Evolutionary conservation across 2,329 filamentous ascomycete species (phyloP).

Genomic region (Penicillium sp.): DNA sequence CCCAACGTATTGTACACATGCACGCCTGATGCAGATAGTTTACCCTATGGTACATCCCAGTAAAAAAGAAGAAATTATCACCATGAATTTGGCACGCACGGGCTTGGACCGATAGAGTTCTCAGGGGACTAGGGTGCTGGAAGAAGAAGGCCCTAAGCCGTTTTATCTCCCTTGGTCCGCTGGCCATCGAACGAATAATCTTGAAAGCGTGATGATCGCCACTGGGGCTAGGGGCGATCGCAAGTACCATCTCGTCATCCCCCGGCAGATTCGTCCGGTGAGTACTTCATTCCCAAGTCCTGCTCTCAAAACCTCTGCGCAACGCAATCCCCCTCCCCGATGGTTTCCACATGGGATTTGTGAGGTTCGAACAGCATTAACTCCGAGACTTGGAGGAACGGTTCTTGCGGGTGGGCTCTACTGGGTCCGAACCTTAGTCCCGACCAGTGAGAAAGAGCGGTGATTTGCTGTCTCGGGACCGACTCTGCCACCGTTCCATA

Average conservation of each 20-base stretch:
- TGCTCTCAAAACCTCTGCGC: neutral
- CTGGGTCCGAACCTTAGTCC: constrained; percentile 7
- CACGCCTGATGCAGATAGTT: too few species aligned
- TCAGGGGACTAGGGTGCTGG: neutral
- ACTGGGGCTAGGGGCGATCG: constrained; percentile 27
- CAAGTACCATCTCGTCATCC: constrained; percentile 11
- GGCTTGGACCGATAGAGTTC: constrained; percentile 7
- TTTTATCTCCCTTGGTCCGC: constrained; percentile 19
- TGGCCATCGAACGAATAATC: constrained; percentile 9
- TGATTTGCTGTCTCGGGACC: constrained; percentile 6
- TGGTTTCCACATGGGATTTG: neutral
- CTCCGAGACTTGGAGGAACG: neutral
- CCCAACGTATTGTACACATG: neutral
- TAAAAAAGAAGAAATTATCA: neutral
- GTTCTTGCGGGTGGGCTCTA: constrained; percentile 1
- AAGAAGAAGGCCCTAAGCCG: constrained; percentile 8
- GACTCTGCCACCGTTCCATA: constrained; percentile 6
- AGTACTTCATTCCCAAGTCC: constrained; percentile 2
- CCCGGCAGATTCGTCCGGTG: constrained; percentile 1
- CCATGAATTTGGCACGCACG: constrained; percentile 3
- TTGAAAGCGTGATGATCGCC: constrained; percentile 25
- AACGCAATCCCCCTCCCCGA: neutral
- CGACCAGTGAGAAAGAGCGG: constrained; percentile 3
- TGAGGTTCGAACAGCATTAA: neutral
- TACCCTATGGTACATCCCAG: too few species aligned